Conservation (phyloP, 768 basidiomycete species). For the Suillus placidus region DNA sequence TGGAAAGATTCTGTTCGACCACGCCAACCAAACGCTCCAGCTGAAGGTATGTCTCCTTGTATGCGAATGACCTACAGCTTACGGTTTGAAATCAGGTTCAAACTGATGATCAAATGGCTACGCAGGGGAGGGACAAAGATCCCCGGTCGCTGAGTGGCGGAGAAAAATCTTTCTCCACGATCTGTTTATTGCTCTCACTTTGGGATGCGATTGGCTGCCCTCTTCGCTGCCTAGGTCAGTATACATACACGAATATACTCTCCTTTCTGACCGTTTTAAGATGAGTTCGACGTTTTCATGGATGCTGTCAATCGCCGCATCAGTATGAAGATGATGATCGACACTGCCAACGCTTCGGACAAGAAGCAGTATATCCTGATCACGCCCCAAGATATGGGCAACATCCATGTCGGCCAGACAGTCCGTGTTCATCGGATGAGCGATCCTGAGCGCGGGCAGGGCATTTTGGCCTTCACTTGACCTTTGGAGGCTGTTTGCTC, state of each 20-base stretch:
- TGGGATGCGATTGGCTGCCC: conserved; percentile 98
- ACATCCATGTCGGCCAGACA: conserved; percentile 62
- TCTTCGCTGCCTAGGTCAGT: conserved; percentile 82
- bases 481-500: neutral
- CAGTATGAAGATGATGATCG: conserved; percentile 96
- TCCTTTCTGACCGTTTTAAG: conserved; percentile 39
- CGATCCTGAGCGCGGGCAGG: conserved; percentile 75
- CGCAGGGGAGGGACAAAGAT: conserved; percentile 77
- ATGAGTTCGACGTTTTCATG: conserved; percentile 99
- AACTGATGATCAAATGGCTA: conserved; percentile 76
- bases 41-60: conserved; percentile 53
- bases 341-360: conserved; percentile 84
- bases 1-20: conserved; percentile 89
- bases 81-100: conserved; percentile 53
- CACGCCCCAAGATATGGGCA: conserved; percentile 92
- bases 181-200: conserved; percentile 88
- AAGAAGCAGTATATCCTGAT: conserved; percentile 94
- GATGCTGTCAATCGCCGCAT: conserved; percentile 90
- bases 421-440: conserved; percentile 79
- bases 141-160: conserved; percentile 88
- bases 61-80: neutral
- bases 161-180: conserved; percentile 96
- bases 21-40: conserved; percentile 59
- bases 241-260: neutral
- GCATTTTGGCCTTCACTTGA: conserved; percentile 41